Evolutionary conservation across 208 protist species (phyloP), one percentile per base, ranked within the genome.

Genomic region (Crithidia acanthocephali): DNA sequence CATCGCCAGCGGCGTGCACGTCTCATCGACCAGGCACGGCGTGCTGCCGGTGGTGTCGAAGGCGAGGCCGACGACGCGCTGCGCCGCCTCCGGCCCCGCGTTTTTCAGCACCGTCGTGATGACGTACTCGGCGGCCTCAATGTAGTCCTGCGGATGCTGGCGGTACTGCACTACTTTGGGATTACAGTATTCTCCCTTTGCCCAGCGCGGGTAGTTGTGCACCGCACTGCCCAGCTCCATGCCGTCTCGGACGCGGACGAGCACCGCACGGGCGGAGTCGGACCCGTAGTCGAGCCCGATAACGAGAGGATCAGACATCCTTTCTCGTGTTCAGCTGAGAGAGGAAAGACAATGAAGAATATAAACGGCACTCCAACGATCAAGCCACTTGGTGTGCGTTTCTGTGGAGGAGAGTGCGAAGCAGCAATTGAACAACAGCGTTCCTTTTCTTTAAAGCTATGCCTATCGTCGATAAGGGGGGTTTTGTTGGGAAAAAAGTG

Each of bases 261-360:
- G 68, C 57, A 90, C 72, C 2, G 85, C 85, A 0, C 81, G 79
- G 3, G 79, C 81, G 2, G 76, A 84, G 60, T 90, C 85, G 25
- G 77, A 71, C 11, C 85, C 85, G 56, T 83, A 90, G 60, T 90
- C 85, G 18, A 87, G 70, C 1, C 85, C 85, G 23, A 90, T 68
- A 10, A 86, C 78, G 28, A 85, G 73, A 30, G 67, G 58, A 8
- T 86, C 48, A 57, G 37, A 18, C 68, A 79, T 69, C 1, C 10
- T 59, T 42, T 42, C 13, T n/a, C 16, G 9, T 48, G 13, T 22
- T 13, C 10, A 9, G 10, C 8, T 57, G 27, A 32, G 28, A 35
- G n/a, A 25, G 20, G 3, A 44, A 25, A 44, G 44, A 42, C 15
- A 42, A 44, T 28, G 18, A 27, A 28, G 2, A 23, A 59, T n/a